Conservation (phyloP, 306 rosid species). For the Amphicarpaea edgeworthii region DNA sequence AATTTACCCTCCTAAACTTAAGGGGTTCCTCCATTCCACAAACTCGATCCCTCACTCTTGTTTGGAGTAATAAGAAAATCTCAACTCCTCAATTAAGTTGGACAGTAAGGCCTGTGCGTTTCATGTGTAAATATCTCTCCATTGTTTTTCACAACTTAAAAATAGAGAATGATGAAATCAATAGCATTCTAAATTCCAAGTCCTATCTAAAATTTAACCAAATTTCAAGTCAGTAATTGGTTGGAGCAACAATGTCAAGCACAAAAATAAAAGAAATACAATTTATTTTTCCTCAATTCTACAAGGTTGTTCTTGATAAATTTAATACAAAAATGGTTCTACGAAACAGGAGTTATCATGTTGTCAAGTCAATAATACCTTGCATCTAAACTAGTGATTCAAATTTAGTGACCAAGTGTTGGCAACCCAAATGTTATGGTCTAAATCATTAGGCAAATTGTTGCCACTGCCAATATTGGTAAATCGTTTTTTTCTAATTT, state of each 20-base stretch:
- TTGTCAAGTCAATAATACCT: background rate
- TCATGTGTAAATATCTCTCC: background rate
- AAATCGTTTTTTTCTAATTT: background rate
- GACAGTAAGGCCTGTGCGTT: background rate
- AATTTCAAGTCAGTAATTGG: background rate
- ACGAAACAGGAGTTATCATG: background rate
- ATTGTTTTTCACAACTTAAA: constrained; percentile 1
- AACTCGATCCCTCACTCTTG: background rate
- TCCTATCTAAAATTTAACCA: background rate
- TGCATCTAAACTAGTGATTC: background rate
- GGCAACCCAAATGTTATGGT: background rate
- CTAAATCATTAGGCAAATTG: background rate
- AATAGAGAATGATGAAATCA: constrained; percentile 15
- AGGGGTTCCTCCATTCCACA: background rate
- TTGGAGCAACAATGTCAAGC: background rate
- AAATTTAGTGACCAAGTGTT: constrained; percentile 1
- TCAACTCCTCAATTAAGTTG: constrained; percentile 5
- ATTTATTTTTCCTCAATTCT: background rate
- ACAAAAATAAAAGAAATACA: background rate
- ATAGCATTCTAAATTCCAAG: background rate
- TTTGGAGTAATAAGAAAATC: background rate
- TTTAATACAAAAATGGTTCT: background rate
- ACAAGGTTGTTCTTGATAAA: constrained; percentile 18
- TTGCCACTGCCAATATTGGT: background rate
- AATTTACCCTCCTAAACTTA: background rate